phyloP scores from a whole-genome alignment of 805 yeast species.

The Suhomyces pyralidae region DNA sequence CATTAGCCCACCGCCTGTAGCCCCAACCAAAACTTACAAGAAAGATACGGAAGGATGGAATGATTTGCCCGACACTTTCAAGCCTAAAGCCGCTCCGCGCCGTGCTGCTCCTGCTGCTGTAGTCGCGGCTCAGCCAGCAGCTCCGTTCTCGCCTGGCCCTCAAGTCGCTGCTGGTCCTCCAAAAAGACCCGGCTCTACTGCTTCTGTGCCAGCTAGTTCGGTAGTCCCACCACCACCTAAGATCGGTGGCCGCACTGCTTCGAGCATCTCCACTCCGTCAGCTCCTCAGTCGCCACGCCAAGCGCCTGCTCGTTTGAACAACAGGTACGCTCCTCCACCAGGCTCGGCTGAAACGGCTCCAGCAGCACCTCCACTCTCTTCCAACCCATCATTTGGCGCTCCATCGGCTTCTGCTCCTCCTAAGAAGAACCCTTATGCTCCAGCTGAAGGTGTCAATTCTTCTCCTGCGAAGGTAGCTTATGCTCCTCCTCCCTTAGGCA shows the following conservation, averaged over 20 bases:
- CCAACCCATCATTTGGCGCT: conserved; percentile 17
- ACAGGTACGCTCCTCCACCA: conserved; percentile 35
- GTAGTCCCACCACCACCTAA: conserved; percentile 27
- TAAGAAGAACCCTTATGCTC: conserved; percentile 22
- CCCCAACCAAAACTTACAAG: conserved; percentile 28
- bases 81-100: conserved; percentile 37
- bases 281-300: conserved; percentile 17
- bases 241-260: conserved; percentile 23
- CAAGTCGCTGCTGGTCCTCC: conserved; percentile 14
- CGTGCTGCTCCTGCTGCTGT: conserved; percentile 46
- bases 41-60: conserved; percentile 68
- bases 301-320: conserved; percentile 21
- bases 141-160: conserved; percentile 8
- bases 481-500: conserved; percentile 28
- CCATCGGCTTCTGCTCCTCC: conserved; percentile 23
- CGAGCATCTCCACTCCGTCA: conserved; percentile 16
- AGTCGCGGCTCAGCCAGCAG: conserved; percentile 14
- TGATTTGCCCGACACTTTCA: conserved; percentile 58
- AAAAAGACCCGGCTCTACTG: background rate
- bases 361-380: conserved; percentile 4
- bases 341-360: conserved; percentile 8
- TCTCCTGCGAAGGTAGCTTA: conserved; percentile 20
- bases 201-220: background rate
- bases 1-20: conserved; percentile 24
- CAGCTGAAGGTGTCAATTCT: conserved; percentile 14